Conservation (phyloP, 164 flowering plant species). For the Macadamia integrifolia region DNA sequence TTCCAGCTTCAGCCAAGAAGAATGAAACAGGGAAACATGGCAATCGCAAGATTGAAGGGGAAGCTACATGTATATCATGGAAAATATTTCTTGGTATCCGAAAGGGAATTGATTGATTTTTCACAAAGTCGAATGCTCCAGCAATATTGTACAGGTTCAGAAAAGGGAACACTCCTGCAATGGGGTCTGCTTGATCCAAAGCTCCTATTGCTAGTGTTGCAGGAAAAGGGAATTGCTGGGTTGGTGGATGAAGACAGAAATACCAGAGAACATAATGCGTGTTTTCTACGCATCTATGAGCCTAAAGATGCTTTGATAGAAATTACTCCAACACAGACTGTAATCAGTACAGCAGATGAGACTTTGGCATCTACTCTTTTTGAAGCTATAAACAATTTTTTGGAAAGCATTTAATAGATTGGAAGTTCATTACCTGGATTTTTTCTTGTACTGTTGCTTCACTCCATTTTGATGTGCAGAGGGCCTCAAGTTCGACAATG, state of each 20-base stretch:
- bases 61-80: constrained; percentile 40
- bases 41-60: constrained; percentile 54
- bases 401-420: constrained; percentile 32
- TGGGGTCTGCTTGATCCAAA: constrained; percentile 46
- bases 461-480: too few relatives aligned
- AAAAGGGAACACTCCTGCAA: constrained; percentile 17
- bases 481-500: too few relatives aligned
- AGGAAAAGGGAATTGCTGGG: constrained; percentile 44
- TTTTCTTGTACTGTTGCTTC: too few relatives aligned
- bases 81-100: constrained; percentile 24
- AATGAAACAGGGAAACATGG: constrained; percentile 25
- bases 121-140: constrained; percentile 18
- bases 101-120: constrained; percentile 13
- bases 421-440: neutral
- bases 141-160: constrained; percentile 10
- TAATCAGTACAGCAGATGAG: constrained; percentile 43
- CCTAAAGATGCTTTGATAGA: constrained; percentile 49
- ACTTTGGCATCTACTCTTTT: constrained; percentile 35
- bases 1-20: constrained; percentile 32
- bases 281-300: constrained; percentile 21
- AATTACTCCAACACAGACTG: constrained; percentile 27
- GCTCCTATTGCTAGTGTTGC: constrained; percentile 29
- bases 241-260: constrained; percentile 14
- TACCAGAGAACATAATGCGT: constrained; percentile 12
- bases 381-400: constrained; percentile 29